Evolutionary conservation across 2,329 filamentous ascomycete species (phyloP), one percentile per base, ranked within the genome.

Genomic region (Coniochaeta sp.): DNA sequence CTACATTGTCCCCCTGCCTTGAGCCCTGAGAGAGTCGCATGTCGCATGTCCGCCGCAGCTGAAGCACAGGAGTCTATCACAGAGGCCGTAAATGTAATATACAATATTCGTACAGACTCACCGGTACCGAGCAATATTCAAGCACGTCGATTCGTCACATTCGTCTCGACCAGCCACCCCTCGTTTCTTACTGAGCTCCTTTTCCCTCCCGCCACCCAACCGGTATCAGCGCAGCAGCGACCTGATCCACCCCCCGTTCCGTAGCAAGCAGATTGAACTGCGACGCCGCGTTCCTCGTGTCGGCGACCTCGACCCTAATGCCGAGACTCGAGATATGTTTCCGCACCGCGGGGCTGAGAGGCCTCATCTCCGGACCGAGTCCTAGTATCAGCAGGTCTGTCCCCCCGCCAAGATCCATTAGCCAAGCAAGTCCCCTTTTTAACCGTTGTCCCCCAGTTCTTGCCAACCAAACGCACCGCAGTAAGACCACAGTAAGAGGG

Each of bases 211-310:
- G 84, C 90, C 91, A 96, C 2, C 91, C 92, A 58, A 95, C 81
- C 0, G 93, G 93, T 73, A 98, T 84, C 74, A 99, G 72, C 10
- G 92, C 93, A 2, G 91, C 93, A 30, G 92, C 93, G 63, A 98
- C 87, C 68, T 93, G 89, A 22, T 86, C 81, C 6, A 95, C 86
- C 1, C 95, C 93, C 58, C 95, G 81, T 77, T 99, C 95, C 19
- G 92, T 98, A n/a, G 92, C 93, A 59, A 99, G 77, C 68, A 99
- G 72, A 71, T 99, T 99, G 74, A 95, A 99, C 72, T 97, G 92
- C 36, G 93, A 89, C 1, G 93, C 91, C 9, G 95, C 95, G 74
- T 98, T 98, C 64, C 91, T 81, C 34, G 95, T 98, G 75, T 98
- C 95, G 69, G 93, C 83, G 3, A 97, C 82, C 69, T 99, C 95